These are phyloP conservation scores for Diddensiella santjacobensis DNA, from an alignment of 805 yeast genomes.

Conservation along the genomic window DNA sequence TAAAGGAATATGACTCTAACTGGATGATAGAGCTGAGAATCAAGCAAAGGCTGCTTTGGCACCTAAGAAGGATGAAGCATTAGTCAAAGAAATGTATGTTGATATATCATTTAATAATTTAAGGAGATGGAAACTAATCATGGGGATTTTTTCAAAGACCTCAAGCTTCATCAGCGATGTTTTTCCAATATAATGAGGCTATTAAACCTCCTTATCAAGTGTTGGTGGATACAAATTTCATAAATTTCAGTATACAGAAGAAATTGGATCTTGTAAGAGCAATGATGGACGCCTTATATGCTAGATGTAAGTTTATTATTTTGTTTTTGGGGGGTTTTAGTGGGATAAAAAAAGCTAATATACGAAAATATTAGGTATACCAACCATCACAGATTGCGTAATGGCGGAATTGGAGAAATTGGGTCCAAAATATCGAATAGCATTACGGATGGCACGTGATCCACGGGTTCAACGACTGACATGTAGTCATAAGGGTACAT, in stretches of 20 bases:
- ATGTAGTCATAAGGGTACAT: slow-evolving; percentile 92
- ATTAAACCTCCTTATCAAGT: slow-evolving; percentile 98
- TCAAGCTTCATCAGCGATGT: slow-evolving; percentile 91
- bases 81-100: slow-evolving; percentile 53
- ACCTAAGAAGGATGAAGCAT: slow-evolving; percentile 66
- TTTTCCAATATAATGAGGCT: slow-evolving; percentile 90
- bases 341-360: background rate
- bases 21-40: slow-evolving; percentile 38
- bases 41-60: slow-evolving; percentile 38
- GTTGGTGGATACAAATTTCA: slow-evolving; percentile 91
- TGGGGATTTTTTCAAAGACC: slow-evolving; percentile 46
- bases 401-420: slow-evolving; percentile 96
- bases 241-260: slow-evolving; percentile 93
- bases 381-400: slow-evolving; percentile 94
- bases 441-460: slow-evolving; percentile 86
- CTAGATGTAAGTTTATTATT: slow-evolving; percentile 54
- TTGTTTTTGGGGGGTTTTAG: background rate
- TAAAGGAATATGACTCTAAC: too few relatives aligned
- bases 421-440: slow-evolving; percentile 93
- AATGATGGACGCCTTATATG: slow-evolving; percentile 92
- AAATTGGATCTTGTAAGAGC: slow-evolving; percentile 93
- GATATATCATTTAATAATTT: too few relatives aligned
- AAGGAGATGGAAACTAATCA: too few relatives aligned
- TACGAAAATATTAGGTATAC: slow-evolving; percentile 43
- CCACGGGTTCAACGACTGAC: slow-evolving; percentile 83